These are phyloP conservation scores for Backusella macrospora DNA, from an alignment of 192 early-diverging fungal species.

Conservation along the genomic window DNA sequence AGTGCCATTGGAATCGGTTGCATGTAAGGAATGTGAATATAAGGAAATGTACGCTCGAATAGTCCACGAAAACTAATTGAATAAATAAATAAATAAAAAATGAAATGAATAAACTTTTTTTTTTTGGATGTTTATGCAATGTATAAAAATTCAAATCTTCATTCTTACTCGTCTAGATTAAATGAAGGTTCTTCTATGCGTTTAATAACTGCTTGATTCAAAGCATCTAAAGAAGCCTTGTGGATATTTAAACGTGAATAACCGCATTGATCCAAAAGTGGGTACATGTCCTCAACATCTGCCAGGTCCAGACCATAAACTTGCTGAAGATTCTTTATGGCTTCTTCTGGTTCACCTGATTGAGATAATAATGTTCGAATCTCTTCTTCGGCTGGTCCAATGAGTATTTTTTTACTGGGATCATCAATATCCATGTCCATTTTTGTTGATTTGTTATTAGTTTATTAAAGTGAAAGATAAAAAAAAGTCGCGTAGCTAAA, in stretches of 20 bases:
- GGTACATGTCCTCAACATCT: constrained; percentile 48
- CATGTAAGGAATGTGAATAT: constrained; percentile 51
- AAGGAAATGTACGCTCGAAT: constrained; percentile 48
- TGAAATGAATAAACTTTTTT: neutral
- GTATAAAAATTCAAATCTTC: neutral
- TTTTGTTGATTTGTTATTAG: neutral
- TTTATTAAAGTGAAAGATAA: too few relatives aligned
- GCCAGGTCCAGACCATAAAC: constrained; percentile 42
- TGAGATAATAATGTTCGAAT: constrained; percentile 36
- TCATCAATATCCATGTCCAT: constrained; percentile 9
- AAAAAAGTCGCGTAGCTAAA: too few relatives aligned
- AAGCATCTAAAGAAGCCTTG: constrained; percentile 47
- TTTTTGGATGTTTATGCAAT: too few relatives aligned
- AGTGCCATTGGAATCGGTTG: constrained; percentile 56
- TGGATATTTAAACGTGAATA: constrained; percentile 51
- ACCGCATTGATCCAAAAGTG: constrained; percentile 53
- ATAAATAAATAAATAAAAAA: neutral
- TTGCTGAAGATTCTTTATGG: constrained; percentile 33
- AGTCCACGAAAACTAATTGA: constrained; percentile 44
- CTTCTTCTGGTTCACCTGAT: constrained; percentile 38
- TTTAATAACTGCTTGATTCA: constrained; percentile 48
- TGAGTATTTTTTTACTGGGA: constrained; percentile 19
- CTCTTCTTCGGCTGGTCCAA: constrained; percentile 36
- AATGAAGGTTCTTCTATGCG: constrained; percentile 38
- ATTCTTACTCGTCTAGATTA: constrained; percentile 26